Evolutionary conservation across 352 stramenopile species (phyloP).

Genomic region (Phytophthora fragariae): DNA sequence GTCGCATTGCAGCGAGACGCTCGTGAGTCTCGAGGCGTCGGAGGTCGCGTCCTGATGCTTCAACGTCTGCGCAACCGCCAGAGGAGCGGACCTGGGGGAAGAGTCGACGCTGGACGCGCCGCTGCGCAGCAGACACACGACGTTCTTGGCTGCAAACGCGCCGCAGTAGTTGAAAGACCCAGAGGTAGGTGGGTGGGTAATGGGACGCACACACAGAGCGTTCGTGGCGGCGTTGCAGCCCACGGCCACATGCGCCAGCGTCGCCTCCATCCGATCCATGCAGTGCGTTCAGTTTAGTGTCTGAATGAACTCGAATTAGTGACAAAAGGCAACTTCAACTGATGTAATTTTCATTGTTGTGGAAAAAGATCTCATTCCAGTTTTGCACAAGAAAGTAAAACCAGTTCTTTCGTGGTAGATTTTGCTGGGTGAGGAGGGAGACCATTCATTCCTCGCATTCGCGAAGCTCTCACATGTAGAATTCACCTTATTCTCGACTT

Average conservation of each 20-base stretch:
- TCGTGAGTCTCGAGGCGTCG: slow-evolving; percentile 53
- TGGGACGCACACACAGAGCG: slow-evolving; percentile 43
- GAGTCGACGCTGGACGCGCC: not conserved
- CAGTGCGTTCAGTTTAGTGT: slow-evolving; percentile 2
- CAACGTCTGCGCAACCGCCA: slow-evolving; percentile 50
- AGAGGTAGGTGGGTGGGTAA: slow-evolving; percentile 7
- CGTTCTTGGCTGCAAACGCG: slow-evolving; percentile 60
- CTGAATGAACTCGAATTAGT: not conserved
- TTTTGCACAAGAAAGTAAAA: not conserved
- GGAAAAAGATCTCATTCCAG: not conserved
- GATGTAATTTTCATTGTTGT: too few species aligned
- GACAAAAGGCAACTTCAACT: not conserved
- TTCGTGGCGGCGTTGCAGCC: slow-evolving; percentile 65
- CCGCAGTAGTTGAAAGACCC: slow-evolving; percentile 13
- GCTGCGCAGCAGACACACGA: slow-evolving; percentile 52
- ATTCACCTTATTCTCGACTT: not conserved
- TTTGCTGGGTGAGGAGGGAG: not conserved
- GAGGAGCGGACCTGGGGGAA: slow-evolving; percentile 6
- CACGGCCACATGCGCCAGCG: slow-evolving; percentile 58
- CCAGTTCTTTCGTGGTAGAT: not conserved
- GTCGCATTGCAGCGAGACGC: slow-evolving; percentile 40
- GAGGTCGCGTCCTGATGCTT: slow-evolving; percentile 47
- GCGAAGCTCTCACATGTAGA: slow-evolving; percentile 5
- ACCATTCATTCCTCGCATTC: not conserved
- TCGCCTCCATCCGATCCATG: slow-evolving; percentile 17